These are phyloP conservation scores for Fomitiporia mediterranea DNA, from an alignment of 1,284 basidiomycete species.

Conservation along the genomic window DNA sequence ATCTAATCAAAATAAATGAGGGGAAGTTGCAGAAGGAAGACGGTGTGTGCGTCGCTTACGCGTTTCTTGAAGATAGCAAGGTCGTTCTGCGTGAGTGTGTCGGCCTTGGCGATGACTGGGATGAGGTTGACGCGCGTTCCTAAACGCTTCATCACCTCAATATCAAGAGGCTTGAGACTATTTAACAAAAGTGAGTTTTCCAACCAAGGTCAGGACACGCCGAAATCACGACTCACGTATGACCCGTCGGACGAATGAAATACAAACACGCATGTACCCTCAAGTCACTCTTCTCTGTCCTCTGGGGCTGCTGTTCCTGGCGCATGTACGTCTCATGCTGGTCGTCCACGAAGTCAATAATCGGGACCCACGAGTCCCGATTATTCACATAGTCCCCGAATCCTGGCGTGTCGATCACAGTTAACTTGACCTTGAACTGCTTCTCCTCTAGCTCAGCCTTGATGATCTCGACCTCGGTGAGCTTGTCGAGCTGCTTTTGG, in stretches of 20 bases:
- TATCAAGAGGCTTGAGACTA: constrained; percentile 95
- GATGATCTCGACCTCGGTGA: constrained; percentile 96
- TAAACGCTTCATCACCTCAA: constrained; percentile 98
- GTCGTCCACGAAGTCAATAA: constrained; percentile 99
- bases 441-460: constrained; percentile 98
- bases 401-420: constrained; percentile 97
- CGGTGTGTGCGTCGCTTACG: constrained; percentile 41
- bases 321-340: constrained; percentile 99
- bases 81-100: constrained; percentile 94
- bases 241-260: constrained; percentile 95
- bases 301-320: constrained; percentile 97
- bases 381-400: constrained; percentile 99
- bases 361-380: constrained; percentile 96
- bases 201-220: constrained; percentile 3
- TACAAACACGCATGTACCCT: constrained; percentile 97
- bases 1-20: constrained; percentile 44
- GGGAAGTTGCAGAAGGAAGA: background rate
- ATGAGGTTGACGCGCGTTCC: constrained; percentile 96
- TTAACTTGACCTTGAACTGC: constrained; percentile 98
- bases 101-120: constrained; percentile 96
- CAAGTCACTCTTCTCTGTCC: constrained; percentile 90
- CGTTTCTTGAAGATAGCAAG: constrained; percentile 90
- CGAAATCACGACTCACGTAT: constrained; percentile 63
- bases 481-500: constrained; percentile 97
- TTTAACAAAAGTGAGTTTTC: constrained; percentile 10